Base-by-base conservation (phyloP, 306 rosid genomes). In the Quillaja saponaria region DNA sequence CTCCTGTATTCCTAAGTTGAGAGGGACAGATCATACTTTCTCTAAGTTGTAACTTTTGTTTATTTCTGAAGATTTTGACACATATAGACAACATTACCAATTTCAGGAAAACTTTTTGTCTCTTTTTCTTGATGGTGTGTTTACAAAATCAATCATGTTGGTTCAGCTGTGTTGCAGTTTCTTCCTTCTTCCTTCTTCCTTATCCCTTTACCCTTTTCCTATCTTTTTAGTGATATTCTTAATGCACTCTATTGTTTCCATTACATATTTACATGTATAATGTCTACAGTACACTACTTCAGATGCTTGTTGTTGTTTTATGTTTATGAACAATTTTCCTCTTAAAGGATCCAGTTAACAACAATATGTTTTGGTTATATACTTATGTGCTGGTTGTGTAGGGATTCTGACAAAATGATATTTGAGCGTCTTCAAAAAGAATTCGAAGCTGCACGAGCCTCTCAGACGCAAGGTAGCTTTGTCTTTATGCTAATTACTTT, bases 401-500 rank as follows among this genome's bases (percentile, higher is more conserved):
- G 99, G 84, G 99, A 92, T 81, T 83, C 97, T 31, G 96, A 92
- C 83, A 92, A 89, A 82, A 80, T 73, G 73, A 71, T 85, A 64
- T 76, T 77, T 66, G 94, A 89, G 73, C 90, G 85, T 60, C 82
- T 92, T 53, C 87, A 76, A 59, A 92, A 75, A 71, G 99, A 92
- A 65, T 87, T 92, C 74, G 97, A 87, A 66, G 83, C 77, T 79
- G 95, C 99, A 21, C 64, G 82, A 58, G 87, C 91, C 77, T 80
- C 80, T 72, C 95, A 92, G 79, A 86, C 91, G 63, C 89, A 76
- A 81, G 95, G 96, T 91, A 75, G 66, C 71, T 74, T 76, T 70
- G 39, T 19, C 53, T 65, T 21, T 4, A 48, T 47, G 47, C 63
- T 55, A 18, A 55, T 14, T 34, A 21, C 15, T 34, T 35, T 55